Conservation (phyloP, 1,284 basidiomycete genomes). For the Termitomyces sp. region DNA sequence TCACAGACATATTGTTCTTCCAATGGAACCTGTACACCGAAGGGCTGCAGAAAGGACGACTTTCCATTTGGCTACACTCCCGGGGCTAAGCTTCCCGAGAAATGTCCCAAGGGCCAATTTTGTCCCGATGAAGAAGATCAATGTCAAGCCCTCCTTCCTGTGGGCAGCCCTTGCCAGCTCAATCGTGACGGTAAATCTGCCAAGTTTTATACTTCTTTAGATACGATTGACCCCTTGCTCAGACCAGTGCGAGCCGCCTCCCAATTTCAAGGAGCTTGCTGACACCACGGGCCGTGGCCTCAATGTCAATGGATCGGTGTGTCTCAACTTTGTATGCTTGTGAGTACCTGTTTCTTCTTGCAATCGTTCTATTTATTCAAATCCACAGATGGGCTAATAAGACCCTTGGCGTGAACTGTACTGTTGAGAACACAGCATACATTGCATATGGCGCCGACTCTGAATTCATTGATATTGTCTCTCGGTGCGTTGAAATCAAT, state of each 20-base stretch:
- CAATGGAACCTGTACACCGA: constrained; percentile 52
- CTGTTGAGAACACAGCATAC: constrained; percentile 75
- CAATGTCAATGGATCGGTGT: constrained; percentile 79
- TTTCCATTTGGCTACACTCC: constrained; percentile 65
- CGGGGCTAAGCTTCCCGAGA: constrained; percentile 46
- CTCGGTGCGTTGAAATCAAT: constrained; percentile 42
- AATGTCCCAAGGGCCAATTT: constrained; percentile 61
- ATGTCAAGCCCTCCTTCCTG: constrained; percentile 58
- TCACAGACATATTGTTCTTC: constrained; percentile 61
- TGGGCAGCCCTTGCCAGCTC: constrained; percentile 74
- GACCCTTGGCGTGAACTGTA: constrained; percentile 60
- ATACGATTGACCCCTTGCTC: constrained; percentile 2
- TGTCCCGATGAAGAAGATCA: constrained; percentile 81
- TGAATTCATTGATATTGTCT: constrained; percentile 73
- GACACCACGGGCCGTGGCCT: constrained; percentile 54
- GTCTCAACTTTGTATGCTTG: constrained; percentile 79
- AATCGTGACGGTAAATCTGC: constrained; percentile 73
- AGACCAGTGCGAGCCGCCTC: constrained; percentile 75
- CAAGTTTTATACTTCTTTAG: neutral
- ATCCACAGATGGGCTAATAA: constrained; percentile 66
- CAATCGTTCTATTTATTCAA: neutral
- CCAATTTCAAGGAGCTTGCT: constrained; percentile 58
- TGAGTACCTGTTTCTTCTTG: constrained; percentile 33
- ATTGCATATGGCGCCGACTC: constrained; percentile 55
- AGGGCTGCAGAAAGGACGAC: constrained; percentile 72